A percentile compares a stretch with the other conserved stretches of the same genome.
These are phyloP conservation scores for Solanum hybrid DNA, from an alignment of 305 asterid genomes.

Conservation along the genomic window DNA sequence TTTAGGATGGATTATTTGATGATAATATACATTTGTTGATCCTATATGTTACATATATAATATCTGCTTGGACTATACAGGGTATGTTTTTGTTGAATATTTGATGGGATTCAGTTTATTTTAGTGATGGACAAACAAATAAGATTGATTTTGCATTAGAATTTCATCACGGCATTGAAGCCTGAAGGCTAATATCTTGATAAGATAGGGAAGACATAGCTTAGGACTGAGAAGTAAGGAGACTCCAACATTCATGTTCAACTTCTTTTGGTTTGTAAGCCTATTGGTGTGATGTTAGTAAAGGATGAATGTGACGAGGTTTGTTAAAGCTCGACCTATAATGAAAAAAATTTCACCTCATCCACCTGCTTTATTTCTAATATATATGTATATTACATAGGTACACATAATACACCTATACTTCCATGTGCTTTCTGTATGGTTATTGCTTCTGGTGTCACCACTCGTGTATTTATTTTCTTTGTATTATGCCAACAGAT, in stretches of 20 bases:
- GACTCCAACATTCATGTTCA: not conserved
- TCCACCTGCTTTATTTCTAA: not conserved
- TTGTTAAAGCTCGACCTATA: not conserved
- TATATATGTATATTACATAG: not conserved
- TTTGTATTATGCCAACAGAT: slow-evolving; percentile 48
- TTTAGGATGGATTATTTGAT: not conserved
- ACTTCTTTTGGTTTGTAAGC: not conserved
- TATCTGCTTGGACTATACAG: not conserved
- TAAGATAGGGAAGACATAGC: not conserved
- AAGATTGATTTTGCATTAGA: not conserved
- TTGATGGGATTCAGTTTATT: not conserved
- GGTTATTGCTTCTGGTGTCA: slow-evolving; percentile 9
- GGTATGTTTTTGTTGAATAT: not conserved
- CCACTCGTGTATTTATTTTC: slow-evolving; percentile 10
- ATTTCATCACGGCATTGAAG: not conserved
- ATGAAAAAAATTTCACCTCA: not conserved
- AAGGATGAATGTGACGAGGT: not conserved
- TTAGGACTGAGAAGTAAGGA: not conserved
- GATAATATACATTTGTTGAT: not conserved
- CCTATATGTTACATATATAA: not conserved
- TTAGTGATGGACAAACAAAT: not conserved
- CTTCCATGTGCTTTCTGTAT: slow-evolving; percentile 11
- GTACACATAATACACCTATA: not conserved
- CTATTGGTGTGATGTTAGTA: not conserved
- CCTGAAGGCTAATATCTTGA: not conserved